These are phyloP conservation scores for Sonneratia caseolaris DNA, from an alignment of 345 rosid species.

Conservation along the genomic window DNA sequence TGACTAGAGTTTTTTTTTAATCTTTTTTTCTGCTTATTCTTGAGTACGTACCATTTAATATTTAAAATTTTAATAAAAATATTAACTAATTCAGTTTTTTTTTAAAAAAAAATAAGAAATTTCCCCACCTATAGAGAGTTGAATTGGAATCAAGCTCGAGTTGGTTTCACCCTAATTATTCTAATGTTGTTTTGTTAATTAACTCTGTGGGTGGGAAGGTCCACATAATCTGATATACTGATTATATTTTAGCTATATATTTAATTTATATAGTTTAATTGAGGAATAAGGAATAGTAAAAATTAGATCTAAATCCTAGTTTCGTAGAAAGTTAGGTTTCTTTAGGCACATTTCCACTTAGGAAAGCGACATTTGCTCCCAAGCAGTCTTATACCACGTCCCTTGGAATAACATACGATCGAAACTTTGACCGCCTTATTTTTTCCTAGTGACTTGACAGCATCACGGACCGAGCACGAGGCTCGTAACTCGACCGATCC, in stretches of 20 bases:
- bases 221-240: too few relatives aligned
- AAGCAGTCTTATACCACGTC: neutral
- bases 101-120: too few relatives aligned
- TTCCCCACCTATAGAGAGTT: too few relatives aligned
- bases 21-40: too few relatives aligned
- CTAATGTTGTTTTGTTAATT: too few relatives aligned
- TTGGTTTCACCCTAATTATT: too few relatives aligned
- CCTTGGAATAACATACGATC: neutral
- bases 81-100: too few relatives aligned
- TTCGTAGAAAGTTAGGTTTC: neutral
- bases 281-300: neutral
- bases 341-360: neutral
- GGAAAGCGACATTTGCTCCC: neutral
- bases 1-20: too few relatives aligned
- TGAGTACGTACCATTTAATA: too few relatives aligned
- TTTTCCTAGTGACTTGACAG: neutral
- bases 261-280: neutral
- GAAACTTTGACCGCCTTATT: neutral
- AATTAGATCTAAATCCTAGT: neutral
- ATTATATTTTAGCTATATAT: neutral
- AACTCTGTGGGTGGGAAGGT: too few relatives aligned
- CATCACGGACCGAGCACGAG: neutral
- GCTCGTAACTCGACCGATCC: neutral
- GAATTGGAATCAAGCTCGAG: too few relatives aligned
- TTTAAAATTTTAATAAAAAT: too few relatives aligned